phyloP scores from a whole-genome alignment of 2,329 filamentous ascomycete species.

The Ilyonectria destructans region DNA sequence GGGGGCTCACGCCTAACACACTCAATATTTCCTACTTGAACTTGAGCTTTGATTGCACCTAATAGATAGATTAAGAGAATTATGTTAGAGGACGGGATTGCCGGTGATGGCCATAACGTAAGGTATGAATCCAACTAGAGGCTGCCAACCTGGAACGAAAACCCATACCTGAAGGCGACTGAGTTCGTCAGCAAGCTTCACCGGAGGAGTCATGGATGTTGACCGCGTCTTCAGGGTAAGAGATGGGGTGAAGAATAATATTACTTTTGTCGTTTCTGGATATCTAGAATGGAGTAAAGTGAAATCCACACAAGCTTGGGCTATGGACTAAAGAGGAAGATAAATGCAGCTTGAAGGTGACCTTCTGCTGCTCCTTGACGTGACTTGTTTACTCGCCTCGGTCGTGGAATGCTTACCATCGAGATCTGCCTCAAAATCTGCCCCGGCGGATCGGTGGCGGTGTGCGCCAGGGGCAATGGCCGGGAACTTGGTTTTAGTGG shows the following conservation, averaged over 20 bases:
- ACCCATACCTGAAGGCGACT: neutral
- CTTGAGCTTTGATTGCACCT: no score
- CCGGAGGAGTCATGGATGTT: neutral
- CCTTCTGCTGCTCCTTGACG: neutral
- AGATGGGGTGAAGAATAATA: neutral
- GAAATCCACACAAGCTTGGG: neutral
- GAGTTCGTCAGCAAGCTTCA: neutral
- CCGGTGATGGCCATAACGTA: neutral
- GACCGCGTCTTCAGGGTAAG: neutral
- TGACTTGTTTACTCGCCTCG: neutral
- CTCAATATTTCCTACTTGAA: no score
- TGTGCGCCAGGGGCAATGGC: slow-evolving; percentile 14
- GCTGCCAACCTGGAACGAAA: neutral
- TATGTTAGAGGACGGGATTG: neutral
- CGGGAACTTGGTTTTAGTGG: neutral
- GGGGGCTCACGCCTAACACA: no score
- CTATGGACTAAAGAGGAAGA: neutral
- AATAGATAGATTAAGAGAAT: no score
- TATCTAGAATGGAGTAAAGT: neutral
- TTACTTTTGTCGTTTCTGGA: neutral
- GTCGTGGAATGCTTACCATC: slow-evolving; percentile 2
- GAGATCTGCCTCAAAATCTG: slow-evolving; percentile 22
- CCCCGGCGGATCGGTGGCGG: slow-evolving; percentile 22
- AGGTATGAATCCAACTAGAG: neutral
- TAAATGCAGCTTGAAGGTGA: neutral